Conservation (phyloP, 495 filamentous ascomycete genomes). For the Daldinia vernicosa region DNA sequence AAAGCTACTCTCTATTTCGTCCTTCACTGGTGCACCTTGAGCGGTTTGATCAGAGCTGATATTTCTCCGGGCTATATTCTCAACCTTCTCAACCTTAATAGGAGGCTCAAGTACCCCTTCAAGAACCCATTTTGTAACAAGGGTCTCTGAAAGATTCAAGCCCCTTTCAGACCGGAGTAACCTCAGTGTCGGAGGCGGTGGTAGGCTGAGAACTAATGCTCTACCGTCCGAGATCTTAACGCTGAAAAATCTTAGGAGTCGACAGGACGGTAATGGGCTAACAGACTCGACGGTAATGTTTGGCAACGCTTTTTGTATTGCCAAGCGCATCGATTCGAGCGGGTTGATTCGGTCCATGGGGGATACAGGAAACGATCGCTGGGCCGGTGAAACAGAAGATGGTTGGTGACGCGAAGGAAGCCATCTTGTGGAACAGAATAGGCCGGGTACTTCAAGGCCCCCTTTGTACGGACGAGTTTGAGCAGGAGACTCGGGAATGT, state of each 20-base stretch:
- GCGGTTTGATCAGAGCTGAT: neutral
- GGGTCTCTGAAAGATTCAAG: constrained; percentile 48
- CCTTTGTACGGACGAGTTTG: constrained; percentile 40
- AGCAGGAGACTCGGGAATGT: constrained; percentile 31
- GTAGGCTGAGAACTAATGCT: constrained; percentile 47
- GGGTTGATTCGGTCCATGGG: constrained; percentile 52
- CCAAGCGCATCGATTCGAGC: constrained; percentile 45
- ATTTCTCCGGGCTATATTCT: neutral
- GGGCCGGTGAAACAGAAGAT: constrained; percentile 37
- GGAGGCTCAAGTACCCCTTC: constrained; percentile 22
- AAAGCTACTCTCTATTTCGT: neutral
- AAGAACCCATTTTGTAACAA: constrained; percentile 47
- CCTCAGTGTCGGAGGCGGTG: constrained; percentile 48
- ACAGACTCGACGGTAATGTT: constrained; percentile 45
- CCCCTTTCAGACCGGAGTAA: constrained; percentile 54
- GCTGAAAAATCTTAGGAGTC: constrained; percentile 49
- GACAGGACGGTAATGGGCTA: constrained; percentile 39
- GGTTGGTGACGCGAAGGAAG: constrained; percentile 34
- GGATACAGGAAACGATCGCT: constrained; percentile 22
- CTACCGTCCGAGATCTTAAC: constrained; percentile 48
- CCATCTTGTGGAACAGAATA: constrained; percentile 47
- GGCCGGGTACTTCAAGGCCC: constrained; percentile 30
- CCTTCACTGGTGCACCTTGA: neutral
- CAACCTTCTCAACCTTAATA: neutral
- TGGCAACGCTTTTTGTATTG: constrained; percentile 45